Evolutionary conservation across 2,329 filamentous ascomycete species (phyloP).

Genomic region (Paraphoma chrysanthemicola): DNA sequence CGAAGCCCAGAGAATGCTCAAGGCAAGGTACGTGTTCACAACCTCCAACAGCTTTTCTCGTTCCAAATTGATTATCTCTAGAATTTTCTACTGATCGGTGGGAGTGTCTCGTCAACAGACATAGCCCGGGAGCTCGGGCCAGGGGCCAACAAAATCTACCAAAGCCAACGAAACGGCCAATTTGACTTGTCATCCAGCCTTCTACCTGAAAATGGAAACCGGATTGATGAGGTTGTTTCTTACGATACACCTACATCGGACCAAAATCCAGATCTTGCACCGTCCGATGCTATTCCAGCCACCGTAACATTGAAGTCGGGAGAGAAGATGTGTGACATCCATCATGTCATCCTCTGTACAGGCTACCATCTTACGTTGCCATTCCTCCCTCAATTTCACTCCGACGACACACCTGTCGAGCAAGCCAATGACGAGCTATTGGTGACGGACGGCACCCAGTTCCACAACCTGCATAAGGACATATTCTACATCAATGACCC

Average conservation of each 20-base stretch:
- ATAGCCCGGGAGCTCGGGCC: constrained; percentile 61
- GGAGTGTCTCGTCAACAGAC: constrained; percentile 62
- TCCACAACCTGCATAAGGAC: constrained; percentile 73
- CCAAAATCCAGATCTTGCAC: not conserved
- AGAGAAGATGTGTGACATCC: constrained; percentile 59
- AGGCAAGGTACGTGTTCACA: constrained; percentile 57
- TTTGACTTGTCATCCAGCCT: constrained; percentile 65
- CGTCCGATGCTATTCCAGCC: constrained; percentile 55
- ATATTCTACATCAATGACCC: constrained; percentile 75
- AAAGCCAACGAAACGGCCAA: constrained; percentile 65
- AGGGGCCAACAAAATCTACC: constrained; percentile 55
- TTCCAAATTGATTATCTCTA: constrained; percentile 21
- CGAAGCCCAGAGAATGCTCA: constrained; percentile 56
- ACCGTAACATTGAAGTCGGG: constrained; percentile 63
- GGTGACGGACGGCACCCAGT: constrained; percentile 68
- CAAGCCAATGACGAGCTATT: constrained; percentile 62
- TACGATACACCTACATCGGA: constrained; percentile 48
- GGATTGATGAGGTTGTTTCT: constrained; percentile 60
- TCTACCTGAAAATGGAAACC: constrained; percentile 61
- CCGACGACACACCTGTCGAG: constrained; percentile 52
- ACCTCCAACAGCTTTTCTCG: not conserved
- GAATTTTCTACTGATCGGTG: constrained; percentile 64
- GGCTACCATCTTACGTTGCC: constrained; percentile 74
- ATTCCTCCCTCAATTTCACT: constrained; percentile 63
- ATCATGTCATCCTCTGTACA: constrained; percentile 70